These are phyloP conservation scores for Trichoderma lentiforme DNA, from an alignment of 2,329 filamentous ascomycete species.

Conservation along the genomic window DNA sequence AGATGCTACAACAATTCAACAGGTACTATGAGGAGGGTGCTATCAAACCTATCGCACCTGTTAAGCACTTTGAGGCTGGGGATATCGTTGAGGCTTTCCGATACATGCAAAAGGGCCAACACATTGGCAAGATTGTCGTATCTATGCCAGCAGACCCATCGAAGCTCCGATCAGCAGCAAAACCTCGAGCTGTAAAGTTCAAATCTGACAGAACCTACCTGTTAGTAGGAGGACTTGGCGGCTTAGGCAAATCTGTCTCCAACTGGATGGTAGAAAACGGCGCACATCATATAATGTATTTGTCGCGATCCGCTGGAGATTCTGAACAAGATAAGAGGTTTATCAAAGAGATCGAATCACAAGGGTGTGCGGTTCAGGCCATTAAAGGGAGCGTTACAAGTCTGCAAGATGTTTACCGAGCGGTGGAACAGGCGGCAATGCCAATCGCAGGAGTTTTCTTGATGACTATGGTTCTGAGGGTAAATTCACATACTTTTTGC, in stretches of 20 bases:
- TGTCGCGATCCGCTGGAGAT: conserved; percentile 15
- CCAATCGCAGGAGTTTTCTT: conserved; percentile 36
- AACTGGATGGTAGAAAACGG: conserved; percentile 32
- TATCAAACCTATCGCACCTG: conserved; percentile 13
- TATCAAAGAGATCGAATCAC: conserved; percentile 8
- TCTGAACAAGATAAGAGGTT: conserved; percentile 6
- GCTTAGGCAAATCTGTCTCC: conserved; percentile 28
- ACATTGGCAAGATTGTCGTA: conserved; percentile 36
- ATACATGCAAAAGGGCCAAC: conserved; percentile 23
- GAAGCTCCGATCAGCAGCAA: background rate
- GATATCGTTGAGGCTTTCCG: conserved; percentile 22
- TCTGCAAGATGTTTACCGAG: conserved; percentile 12
- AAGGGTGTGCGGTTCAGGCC: conserved; percentile 2
- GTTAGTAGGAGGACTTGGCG: conserved; percentile 33
- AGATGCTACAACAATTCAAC: background rate
- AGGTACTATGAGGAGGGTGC: background rate
- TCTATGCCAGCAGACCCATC: conserved; percentile 20
- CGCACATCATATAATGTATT: conserved; percentile 22
- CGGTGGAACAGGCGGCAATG: conserved; percentile 25
- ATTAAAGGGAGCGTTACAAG: conserved; percentile 11
- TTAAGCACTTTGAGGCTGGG: conserved; percentile 20
- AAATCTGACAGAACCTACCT: conserved; percentile 24
- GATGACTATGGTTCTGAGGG: conserved; percentile 33
- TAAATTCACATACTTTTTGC: background rate
- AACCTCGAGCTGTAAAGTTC: background rate